phyloP scores from a whole-genome alignment of 257 asterid species.

The Handroanthus guayacan region DNA sequence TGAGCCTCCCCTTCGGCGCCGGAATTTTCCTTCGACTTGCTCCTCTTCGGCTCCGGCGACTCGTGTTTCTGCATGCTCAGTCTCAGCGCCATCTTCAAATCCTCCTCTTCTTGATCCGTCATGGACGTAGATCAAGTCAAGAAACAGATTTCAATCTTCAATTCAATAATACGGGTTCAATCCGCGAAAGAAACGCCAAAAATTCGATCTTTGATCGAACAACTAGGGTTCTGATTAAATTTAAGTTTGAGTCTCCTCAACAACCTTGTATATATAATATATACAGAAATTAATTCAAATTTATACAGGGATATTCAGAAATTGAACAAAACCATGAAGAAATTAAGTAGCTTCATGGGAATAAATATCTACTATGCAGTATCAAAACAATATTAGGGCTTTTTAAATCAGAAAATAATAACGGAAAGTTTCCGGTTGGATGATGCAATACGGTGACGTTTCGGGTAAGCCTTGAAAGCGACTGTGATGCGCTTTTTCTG shows the following conservation, averaged over 20 bases:
- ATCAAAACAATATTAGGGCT: constrained; percentile 22
- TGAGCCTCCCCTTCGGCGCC: constrained; percentile 36
- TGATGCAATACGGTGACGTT: constrained; percentile 28
- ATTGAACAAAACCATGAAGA: neutral
- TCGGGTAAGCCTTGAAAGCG: neutral
- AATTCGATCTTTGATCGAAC: constrained; percentile 13
- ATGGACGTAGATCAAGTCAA: constrained; percentile 37
- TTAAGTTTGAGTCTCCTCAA: constrained; percentile 7
- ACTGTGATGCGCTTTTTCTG: neutral
- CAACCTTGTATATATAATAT: neutral
- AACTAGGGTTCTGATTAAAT: constrained; percentile 38
- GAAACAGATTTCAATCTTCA: neutral
- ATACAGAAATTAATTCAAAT: neutral
- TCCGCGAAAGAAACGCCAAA: neutral
- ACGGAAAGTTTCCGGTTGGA: constrained; percentile 28
- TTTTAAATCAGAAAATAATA: constrained; percentile 19
- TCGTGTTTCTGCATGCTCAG: constrained; percentile 80
- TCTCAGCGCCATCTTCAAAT: constrained; percentile 74
- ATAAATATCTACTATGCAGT: constrained; percentile 10
- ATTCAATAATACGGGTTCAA: neutral
- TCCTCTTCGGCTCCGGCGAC: constrained; percentile 80
- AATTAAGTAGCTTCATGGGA: neutral
- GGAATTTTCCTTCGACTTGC: constrained; percentile 59
- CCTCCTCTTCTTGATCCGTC: constrained; percentile 81
- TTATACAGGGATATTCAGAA: neutral